These are phyloP conservation scores for Oryza nivara DNA, from an alignment of 176 grass and related monocot genomes.

Conservation along the genomic window DNA sequence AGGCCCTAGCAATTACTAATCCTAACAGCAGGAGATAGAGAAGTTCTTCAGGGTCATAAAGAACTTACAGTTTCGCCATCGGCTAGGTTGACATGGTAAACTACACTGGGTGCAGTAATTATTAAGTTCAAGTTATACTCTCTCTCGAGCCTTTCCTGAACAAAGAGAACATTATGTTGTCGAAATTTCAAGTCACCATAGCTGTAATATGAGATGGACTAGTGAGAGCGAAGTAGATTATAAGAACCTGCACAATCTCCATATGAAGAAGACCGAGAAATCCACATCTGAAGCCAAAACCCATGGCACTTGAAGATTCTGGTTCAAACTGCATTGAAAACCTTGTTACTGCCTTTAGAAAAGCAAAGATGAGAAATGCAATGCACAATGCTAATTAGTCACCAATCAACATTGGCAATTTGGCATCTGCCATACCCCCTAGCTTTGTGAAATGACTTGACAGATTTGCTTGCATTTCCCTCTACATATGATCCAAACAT, in stretches of 20 bases:
- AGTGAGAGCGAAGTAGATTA: conserved; percentile 29
- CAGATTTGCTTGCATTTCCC: too few relatives aligned
- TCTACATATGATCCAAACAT: too few relatives aligned
- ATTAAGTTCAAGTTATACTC: conserved; percentile 97
- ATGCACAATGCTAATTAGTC: conserved; percentile 11
- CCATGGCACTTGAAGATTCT: conserved; percentile 94
- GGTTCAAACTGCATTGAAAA: conserved; percentile 80
- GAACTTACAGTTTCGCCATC: conserved; percentile 80
- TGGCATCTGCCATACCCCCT: too few relatives aligned
- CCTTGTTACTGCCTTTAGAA: conserved; percentile 34
- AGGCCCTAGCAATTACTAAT: conserved; percentile 14
- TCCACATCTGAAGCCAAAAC: conserved; percentile 95
- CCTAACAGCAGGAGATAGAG: neutral
- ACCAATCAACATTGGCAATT: conserved; percentile 7
- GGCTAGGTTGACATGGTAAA: conserved; percentile 80
- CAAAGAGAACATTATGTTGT: conserved; percentile 43
- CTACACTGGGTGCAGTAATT: conserved; percentile 97
- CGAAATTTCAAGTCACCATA: conserved; percentile 22
- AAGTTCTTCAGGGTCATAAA: conserved; percentile 17
- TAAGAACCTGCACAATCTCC: conserved; percentile 97
- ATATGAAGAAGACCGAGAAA: conserved; percentile 98
- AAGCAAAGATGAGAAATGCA: neutral
- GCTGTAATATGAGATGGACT: conserved; percentile 43
- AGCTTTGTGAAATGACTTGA: too few relatives aligned
- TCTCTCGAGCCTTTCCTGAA: conserved; percentile 98